Evolutionary conservation across 257 asterid genomes (phyloP).

Genomic region (Nicotiana undulata): DNA sequence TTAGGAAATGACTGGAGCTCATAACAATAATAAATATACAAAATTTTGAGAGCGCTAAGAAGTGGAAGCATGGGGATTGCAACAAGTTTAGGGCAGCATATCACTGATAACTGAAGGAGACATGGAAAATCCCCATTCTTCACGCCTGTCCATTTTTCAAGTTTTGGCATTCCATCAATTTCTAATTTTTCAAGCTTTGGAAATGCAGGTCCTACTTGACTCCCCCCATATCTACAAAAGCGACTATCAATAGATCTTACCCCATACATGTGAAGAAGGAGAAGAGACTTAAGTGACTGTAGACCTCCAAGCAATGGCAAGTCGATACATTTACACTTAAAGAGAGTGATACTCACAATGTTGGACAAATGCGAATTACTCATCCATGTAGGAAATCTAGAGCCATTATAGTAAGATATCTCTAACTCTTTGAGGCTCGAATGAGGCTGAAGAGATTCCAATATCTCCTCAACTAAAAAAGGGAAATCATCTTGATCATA

Average conservation of each 20-base stretch:
- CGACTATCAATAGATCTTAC: slow-evolving; percentile 22
- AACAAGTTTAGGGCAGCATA: slow-evolving; percentile 34
- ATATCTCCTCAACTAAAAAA: slow-evolving; percentile 14
- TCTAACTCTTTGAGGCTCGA: slow-evolving; percentile 29
- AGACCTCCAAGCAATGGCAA: slow-evolving; percentile 36
- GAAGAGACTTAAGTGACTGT: slow-evolving; percentile 31
- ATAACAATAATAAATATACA: slow-evolving; percentile 26
- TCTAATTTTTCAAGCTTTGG: slow-evolving; percentile 36
- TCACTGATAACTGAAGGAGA: slow-evolving; percentile 20
- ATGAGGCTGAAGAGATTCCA: slow-evolving; percentile 36
- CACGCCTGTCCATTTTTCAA: slow-evolving; percentile 35
- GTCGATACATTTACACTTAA: slow-evolving; percentile 29
- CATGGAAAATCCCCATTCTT: slow-evolving; percentile 35
- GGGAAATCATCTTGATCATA: neutral
- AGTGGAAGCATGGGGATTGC: slow-evolving; percentile 24
- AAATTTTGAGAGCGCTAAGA: slow-evolving; percentile 17
- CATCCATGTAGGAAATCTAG: slow-evolving; percentile 41
- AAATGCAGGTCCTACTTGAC: slow-evolving; percentile 7
- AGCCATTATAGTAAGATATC: slow-evolving; percentile 26
- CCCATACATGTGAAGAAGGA: slow-evolving; percentile 19
- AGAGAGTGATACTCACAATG: slow-evolving; percentile 28
- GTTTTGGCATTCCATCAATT: slow-evolving; percentile 30
- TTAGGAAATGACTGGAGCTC: slow-evolving; percentile 29
- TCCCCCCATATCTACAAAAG: slow-evolving; percentile 16
- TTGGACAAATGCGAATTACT: slow-evolving; percentile 28